Evolutionary conservation across 495 filamentous ascomycete species (phyloP).

Genomic region (Trichoderma orchidacearum): DNA sequence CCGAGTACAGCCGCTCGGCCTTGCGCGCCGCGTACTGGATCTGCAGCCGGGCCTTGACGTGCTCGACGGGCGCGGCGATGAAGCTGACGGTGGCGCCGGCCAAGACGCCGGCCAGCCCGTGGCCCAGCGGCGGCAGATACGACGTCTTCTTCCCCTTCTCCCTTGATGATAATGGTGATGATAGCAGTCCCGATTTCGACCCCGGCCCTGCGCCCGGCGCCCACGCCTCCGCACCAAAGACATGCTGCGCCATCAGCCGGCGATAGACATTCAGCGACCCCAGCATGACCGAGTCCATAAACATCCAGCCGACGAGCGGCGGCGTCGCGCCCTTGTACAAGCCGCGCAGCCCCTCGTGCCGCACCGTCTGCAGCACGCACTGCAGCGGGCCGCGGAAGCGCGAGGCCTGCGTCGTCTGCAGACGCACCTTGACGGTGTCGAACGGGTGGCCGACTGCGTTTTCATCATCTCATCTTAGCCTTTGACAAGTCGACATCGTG

Average conservation of each 20-base stretch:
- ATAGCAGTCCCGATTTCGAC: neutral
- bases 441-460: conserved; percentile 53
- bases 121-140: conserved; percentile 63
- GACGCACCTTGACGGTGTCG: conserved; percentile 90
- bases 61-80: conserved; percentile 87
- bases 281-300: conserved; percentile 94
- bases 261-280: conserved; percentile 85
- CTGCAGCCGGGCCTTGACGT: conserved; percentile 88
- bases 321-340: conserved; percentile 89
- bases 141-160: conserved; percentile 1
- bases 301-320: conserved; percentile 91
- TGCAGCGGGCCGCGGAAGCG: conserved; percentile 82
- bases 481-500: neutral
- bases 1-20: conserved; percentile 60
- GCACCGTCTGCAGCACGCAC: conserved; percentile 67
- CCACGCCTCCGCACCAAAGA: conserved; percentile 51
- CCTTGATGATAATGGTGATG: neutral
- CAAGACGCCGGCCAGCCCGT: conserved; percentile 75
- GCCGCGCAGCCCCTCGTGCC: conserved; percentile 64
- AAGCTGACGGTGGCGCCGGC: conserved; percentile 85
- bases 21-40: conserved; percentile 77
- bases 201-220: neutral
- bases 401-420: conserved; percentile 68
- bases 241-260: conserved; percentile 58
- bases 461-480: too few species aligned